A percentile compares a stretch with the other conserved stretches of the same genome.
phyloP scores from a whole-genome alignment of 257 asterid genomes.

The Echites panduratus region DNA sequence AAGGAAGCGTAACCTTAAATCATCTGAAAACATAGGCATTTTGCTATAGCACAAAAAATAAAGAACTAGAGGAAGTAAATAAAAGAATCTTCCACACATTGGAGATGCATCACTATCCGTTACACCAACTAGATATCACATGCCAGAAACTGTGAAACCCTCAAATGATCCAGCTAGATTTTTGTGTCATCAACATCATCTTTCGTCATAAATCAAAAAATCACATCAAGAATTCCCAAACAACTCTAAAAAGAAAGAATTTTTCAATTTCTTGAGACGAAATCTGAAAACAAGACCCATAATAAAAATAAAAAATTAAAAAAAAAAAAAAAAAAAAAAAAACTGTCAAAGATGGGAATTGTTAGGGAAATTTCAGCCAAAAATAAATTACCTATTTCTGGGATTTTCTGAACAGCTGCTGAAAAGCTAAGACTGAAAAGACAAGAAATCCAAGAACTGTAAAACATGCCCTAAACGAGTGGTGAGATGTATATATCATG shows the following conservation, averaged over 20 bases:
- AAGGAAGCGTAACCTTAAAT: not conserved
- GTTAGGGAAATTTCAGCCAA: not conserved
- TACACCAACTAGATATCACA: not conserved
- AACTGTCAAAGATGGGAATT: not conserved
- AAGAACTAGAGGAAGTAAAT: not conserved
- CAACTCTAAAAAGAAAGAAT: not conserved
- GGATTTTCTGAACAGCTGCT: conserved; percentile 4
- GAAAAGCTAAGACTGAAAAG: conserved; percentile 1
- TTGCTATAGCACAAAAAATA: not conserved
- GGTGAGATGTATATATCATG: not conserved
- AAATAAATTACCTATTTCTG: conserved; percentile 1
- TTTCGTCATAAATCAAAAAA: not conserved
- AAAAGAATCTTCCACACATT: not conserved
- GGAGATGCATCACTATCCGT: not conserved
- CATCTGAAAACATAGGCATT: not conserved
- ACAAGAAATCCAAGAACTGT: not conserved
- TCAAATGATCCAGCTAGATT: not conserved
- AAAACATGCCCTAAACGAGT: not conserved
- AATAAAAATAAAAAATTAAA: too few relatives aligned
- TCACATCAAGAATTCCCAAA: not conserved
- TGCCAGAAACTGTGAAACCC: not conserved
- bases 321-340: not conserved
- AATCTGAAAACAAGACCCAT: not conserved
- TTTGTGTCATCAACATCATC: not conserved
- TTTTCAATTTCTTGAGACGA: not conserved